A percentile compares a stretch with the other conserved stretches of the same genome.
phyloP scores from a whole-genome alignment of 1,284 basidiomycete species.

The Ustilago cynodontis region DNA sequence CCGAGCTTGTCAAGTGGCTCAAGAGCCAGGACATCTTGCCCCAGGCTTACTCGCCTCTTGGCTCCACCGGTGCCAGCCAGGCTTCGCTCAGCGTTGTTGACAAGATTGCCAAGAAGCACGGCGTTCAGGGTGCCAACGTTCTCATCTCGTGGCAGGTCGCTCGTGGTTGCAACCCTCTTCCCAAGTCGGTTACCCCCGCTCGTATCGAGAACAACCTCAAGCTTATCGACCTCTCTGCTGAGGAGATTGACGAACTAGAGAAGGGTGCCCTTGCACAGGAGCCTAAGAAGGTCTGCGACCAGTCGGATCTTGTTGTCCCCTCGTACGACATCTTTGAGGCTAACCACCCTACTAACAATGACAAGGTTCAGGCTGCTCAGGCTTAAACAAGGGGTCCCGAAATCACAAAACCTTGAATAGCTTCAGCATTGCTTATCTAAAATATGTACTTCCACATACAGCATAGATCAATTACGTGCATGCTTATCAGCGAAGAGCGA shows the following conservation, averaged over 20 bases:
- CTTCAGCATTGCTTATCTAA: not conserved
- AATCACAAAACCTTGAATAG: not conserved
- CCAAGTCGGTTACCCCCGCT: conserved; percentile 49
- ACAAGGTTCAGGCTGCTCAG: conserved; percentile 53
- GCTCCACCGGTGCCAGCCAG: conserved; percentile 51
- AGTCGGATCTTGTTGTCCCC: conserved; percentile 55
- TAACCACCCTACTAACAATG: conserved; percentile 54
- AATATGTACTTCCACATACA: not conserved
- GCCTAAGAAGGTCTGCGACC: conserved; percentile 61
- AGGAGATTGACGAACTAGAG: conserved; percentile 64
- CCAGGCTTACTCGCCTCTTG: conserved; percentile 64
- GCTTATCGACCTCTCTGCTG: conserved; percentile 73
- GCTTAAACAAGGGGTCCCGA: conserved; percentile 5
- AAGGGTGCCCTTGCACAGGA: conserved; percentile 72
- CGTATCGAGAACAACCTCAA: conserved; percentile 63
- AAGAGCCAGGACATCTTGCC: conserved; percentile 60
- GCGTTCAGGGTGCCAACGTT: conserved; percentile 59
- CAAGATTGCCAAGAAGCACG: conserved; percentile 58
- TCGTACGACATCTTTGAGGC: conserved; percentile 61
- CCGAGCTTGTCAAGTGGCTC: conserved; percentile 80
- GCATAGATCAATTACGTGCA: conserved; percentile 3
- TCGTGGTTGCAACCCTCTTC: conserved; percentile 61
- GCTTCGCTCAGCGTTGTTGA: conserved; percentile 55
- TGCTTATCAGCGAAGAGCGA: not conserved
- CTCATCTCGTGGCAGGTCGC: conserved; percentile 60